Base-by-base conservation (phyloP, 2,329 filamentous ascomycete genomes). In the Stagonosporopsis vannaccii region DNA sequence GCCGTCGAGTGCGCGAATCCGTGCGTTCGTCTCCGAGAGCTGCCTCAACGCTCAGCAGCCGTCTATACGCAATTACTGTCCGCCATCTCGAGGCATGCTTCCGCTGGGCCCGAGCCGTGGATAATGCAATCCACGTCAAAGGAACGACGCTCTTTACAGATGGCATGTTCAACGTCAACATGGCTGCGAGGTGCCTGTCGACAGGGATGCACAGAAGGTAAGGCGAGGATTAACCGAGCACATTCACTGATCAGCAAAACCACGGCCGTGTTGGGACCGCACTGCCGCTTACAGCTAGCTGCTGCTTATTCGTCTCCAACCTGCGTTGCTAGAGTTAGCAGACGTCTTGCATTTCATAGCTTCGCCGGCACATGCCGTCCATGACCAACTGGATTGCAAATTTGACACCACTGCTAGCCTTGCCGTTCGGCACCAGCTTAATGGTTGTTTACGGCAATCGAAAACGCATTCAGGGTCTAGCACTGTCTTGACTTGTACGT, bases 201-300 rank as follows among this genome's bases (percentile, higher is more conserved):
- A 23, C 44, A 17, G 37, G 40, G 39, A 35, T 25, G 30, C 6
- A 45, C 6, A 68, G 67, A 37, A 68, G 46, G 61, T 68, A 39
- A 63, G 58, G 62, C 67, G 62, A 69, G 59, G 53, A 43, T 39
- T 23, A 45, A 45, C 48, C 49, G 41, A 47, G 39, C 50, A 26
- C 26, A 12, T 50, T 43, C 45, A 47, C 30, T 51, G 48, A 53
- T 43, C 60, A 52, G 41, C 26, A 51, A 22, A 42, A 44, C 42
- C 47, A 53, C 42, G 22, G 19, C 51, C 39, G 26, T 41, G 49
- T 50, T 52, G 57, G 58, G 60, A 65, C 32, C 41, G 47, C 58
- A 51, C 17, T 58, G 37, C 62, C 51, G 26, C 42, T 59, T 59
- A 26, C 25, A 60, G 61, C 50, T 65, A 68, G 41, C 37, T 40